Percentiles rank a stretch among this genome's conserved stretches.
These are phyloP conservation scores for Tetrapisispora fleetii DNA, from an alignment of 805 yeast genomes.

Conservation along the genomic window DNA sequence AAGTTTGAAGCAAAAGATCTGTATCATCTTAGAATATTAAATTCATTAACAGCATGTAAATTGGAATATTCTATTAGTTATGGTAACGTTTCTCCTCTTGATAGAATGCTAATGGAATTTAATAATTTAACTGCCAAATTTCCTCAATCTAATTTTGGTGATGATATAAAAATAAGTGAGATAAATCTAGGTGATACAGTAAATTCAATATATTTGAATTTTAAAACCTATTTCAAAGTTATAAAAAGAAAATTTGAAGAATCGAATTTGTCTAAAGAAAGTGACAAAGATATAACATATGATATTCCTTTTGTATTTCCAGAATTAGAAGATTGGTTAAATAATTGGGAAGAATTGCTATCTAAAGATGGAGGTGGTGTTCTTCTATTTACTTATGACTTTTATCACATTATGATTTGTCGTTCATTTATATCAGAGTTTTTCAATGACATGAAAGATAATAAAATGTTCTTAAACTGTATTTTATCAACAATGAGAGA, in stretches of 20 bases:
- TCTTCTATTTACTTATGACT: constrained; percentile 39
- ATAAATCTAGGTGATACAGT: constrained; percentile 34
- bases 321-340: constrained; percentile 38
- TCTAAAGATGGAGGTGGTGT: constrained; percentile 41
- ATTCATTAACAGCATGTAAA: constrained; percentile 42
- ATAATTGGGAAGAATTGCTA: constrained; percentile 37
- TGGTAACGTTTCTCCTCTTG: constrained; percentile 29
- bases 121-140: constrained; percentile 37
- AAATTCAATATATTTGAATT: constrained; percentile 21
- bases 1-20: constrained; percentile 33
- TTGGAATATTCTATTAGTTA: constrained; percentile 41
- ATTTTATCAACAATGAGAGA: constrained; percentile 35
- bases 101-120: constrained; percentile 27
- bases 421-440: constrained; percentile 28
- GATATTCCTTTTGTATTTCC: constrained; percentile 16
- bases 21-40: constrained; percentile 46
- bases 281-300: background rate
- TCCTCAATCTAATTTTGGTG: constrained; percentile 44
- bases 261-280: background rate
- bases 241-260: constrained; percentile 3
- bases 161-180: constrained; percentile 44
- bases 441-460: constrained; percentile 15
- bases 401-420: constrained; percentile 37
- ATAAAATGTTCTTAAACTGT: constrained; percentile 20
- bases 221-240: constrained; percentile 16